Base-by-base conservation (phyloP, 192 early-diverging fungal genomes). In the Umbelopsis vinacea region DNA sequence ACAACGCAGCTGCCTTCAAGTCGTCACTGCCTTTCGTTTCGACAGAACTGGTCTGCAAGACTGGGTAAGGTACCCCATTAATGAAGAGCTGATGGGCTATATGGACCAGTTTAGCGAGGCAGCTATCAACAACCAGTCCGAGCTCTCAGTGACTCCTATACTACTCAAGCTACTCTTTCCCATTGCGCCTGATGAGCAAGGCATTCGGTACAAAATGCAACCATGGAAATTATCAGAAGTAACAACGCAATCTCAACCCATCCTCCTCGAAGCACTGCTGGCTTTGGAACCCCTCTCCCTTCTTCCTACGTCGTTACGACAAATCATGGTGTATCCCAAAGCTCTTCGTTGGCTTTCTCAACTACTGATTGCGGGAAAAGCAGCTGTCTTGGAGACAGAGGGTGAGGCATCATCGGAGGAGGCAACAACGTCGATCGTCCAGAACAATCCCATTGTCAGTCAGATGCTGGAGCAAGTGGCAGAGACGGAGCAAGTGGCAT, bases 321-420 rank as follows among this genome's bases (percentile, higher is more conserved):
- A 63, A 37, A n/a, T 63, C 29, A 63, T 63, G 57, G 57, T 63
- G 8, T 63, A 63, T 63, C 57, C 57, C 1, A 63, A 63, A 29
- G 26, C 57, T 0, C 15, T 63, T 17, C 33, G 57, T 17, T 63
- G 57, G 57, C 57, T 63, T 3, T 63, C 57, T 63, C 57, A 63
- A 17, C 19, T 63, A 63, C 33, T 63, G 33, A 22, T 63, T 15
- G 26, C 57, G 3, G 57, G 57, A 29, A 29, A 26, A 37, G 26
- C 19, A 14, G 8, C 17, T 7, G 17, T 4, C 1, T 3, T 63
- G 33, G 33, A 35, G 15, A 26, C 26, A 4, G 33, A 63, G 11
- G 6, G 3, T 6, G 35, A 63, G 5, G 5, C 48, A n/a, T 50
- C 48, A 15, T 0, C 48, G 7, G 48, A n/a, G n/a, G n/a, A 5